Evolutionary conservation across 78 protist species (phyloP).

Genomic region (Isochrysis galbana): DNA sequence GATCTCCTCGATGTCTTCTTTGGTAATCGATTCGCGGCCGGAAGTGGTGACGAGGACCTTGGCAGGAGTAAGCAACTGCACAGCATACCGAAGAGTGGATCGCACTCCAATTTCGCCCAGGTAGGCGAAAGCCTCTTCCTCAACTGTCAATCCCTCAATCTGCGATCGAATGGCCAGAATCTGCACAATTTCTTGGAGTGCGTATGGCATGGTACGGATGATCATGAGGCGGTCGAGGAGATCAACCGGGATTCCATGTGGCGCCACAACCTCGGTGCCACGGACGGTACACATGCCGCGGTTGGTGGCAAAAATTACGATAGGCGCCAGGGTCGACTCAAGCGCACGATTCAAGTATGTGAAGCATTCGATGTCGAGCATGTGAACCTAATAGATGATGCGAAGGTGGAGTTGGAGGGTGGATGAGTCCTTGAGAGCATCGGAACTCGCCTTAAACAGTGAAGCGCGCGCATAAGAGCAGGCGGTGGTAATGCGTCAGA

Average conservation of each 20-base stretch:
- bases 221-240: constrained; percentile 91
- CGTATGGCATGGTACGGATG: constrained; percentile 94
- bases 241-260: constrained; percentile 99
- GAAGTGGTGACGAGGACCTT: constrained; percentile 80
- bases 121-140: constrained; percentile 71
- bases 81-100: constrained; percentile 66
- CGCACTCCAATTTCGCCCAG: constrained; percentile 44
- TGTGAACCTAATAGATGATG: constrained; percentile 98
- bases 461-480: no score
- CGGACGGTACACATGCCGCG: constrained; percentile 66
- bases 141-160: constrained; percentile 79
- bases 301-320: constrained; percentile 99
- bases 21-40: constrained; percentile 49
- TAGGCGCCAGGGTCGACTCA: constrained; percentile 97
- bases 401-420: no score
- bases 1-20: constrained; percentile 85
- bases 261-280: constrained; percentile 93
- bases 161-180: constrained; percentile 50
- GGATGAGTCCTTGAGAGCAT: no score
- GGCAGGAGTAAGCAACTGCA: constrained; percentile 97
- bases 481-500: no score
- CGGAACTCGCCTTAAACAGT: no score
- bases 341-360: constrained; percentile 97
- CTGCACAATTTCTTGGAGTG: constrained; percentile 56
- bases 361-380: constrained; percentile 99